These are phyloP conservation scores for Herpotrichia juniperi DNA, from an alignment of 2,329 filamentous ascomycete species.

Conservation along the genomic window DNA sequence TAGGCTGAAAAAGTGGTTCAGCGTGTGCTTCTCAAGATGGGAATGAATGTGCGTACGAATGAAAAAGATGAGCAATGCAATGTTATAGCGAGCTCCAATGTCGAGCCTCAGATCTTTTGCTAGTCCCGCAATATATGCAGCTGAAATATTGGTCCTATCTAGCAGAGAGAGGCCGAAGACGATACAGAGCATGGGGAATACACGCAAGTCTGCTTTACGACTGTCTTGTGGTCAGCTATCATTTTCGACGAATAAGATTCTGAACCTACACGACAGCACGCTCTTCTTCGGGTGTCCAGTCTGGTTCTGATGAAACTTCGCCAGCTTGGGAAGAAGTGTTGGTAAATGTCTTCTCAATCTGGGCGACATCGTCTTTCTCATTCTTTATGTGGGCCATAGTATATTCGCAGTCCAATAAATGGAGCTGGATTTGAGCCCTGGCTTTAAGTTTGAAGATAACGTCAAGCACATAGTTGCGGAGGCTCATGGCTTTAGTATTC, in stretches of 20 bases:
- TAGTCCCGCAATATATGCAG: slow-evolving; percentile 45
- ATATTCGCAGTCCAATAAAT: neutral
- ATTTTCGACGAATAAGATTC: neutral
- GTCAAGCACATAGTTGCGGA: too few relatives aligned
- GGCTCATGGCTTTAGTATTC: too few relatives aligned
- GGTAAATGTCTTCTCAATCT: slow-evolving; percentile 17
- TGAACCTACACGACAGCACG: slow-evolving; percentile 26
- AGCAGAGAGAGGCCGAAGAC: slow-evolving; percentile 41
- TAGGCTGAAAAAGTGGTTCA: slow-evolving; percentile 20
- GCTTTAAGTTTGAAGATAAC: too few relatives aligned
- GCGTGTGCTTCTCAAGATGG: neutral
- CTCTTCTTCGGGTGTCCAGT: slow-evolving; percentile 41
- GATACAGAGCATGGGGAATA: slow-evolving; percentile 42
- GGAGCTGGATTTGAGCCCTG: too few relatives aligned
- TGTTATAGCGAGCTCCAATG: slow-evolving; percentile 43
- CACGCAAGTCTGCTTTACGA: slow-evolving; percentile 35
- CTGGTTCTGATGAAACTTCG: slow-evolving; percentile 17
- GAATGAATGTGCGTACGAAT: slow-evolving; percentile 15
- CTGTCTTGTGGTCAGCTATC: slow-evolving; percentile 11
- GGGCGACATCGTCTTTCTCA: slow-evolving; percentile 17
- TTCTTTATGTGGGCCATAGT: slow-evolving; percentile 3
- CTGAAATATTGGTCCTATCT: slow-evolving; percentile 39
- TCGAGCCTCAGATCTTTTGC: slow-evolving; percentile 39
- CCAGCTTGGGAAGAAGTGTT: neutral
- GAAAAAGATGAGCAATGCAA: slow-evolving; percentile 45